Percentiles rank a stretch among this genome's conserved stretches.
Conservation (phyloP, 352 stramenopile species). For the Peronosclerospora sorghi region DNA sequence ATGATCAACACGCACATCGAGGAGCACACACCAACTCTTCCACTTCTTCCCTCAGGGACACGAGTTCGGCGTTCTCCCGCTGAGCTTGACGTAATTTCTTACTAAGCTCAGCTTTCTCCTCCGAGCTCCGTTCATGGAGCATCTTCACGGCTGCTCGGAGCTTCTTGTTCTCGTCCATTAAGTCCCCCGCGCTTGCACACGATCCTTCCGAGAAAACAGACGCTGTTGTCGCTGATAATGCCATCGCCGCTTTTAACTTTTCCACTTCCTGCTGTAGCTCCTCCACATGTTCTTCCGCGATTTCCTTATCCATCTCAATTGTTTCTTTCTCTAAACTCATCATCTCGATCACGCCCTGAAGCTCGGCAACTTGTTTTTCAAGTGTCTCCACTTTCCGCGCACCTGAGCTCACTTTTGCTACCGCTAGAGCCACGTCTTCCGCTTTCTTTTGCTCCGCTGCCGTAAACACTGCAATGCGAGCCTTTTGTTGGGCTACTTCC, state of each 20-base stretch:
- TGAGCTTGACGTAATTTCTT: conserved; percentile 70
- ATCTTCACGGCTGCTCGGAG: conserved; percentile 71
- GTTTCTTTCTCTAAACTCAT: conserved; percentile 83
- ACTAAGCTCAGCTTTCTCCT: conserved; percentile 74
- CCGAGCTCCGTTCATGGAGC: conserved; percentile 62
- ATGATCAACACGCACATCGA: neutral
- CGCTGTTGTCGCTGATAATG: conserved; percentile 30
- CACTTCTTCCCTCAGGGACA: conserved; percentile 52
- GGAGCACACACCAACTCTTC: conserved; percentile 43
- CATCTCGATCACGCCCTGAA: conserved; percentile 78
- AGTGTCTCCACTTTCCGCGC: conserved; percentile 60
- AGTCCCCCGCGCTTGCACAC: conserved; percentile 18
- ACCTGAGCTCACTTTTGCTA: conserved; percentile 57
- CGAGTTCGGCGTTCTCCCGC: conserved; percentile 59
- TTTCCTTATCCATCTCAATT: conserved; percentile 83
- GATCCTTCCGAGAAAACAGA: conserved; percentile 27
- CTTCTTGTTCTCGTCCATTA: conserved; percentile 78
- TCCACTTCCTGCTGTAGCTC: conserved; percentile 65
- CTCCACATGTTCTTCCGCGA: conserved; percentile 73
- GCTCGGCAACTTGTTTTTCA: conserved; percentile 52
- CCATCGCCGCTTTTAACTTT: conserved; percentile 54
- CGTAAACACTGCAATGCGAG: conserved; percentile 53
- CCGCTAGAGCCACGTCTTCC: conserved; percentile 58
- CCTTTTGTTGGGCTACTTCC: conserved; percentile 60
- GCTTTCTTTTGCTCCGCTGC: conserved; percentile 62